Base-by-base conservation (phyloP, 2,329 filamentous ascomycete species). In the Furcasterigmium sp. region DNA sequence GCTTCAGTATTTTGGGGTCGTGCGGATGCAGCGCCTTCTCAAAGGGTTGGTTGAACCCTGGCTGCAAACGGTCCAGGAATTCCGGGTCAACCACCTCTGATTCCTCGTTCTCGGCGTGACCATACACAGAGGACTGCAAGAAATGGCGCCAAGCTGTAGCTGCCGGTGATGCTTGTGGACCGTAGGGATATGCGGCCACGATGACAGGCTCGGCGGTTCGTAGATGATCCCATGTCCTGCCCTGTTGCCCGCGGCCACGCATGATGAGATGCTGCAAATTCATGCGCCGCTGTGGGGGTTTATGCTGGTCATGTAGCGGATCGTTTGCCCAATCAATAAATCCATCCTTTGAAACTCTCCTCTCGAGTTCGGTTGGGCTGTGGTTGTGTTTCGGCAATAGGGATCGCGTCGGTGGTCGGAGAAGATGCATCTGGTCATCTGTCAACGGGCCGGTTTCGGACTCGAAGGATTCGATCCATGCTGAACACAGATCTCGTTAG, bases 181-280 rank as follows among this genome's bases (percentile, higher is more conserved):
- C 56, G 11, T 68, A 64, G 44, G 62, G 61, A 48, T 73, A 70
- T 32, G 67, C 65, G 19, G 75, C 65, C 38, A 80, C 73, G 49
- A 82, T 79, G 49, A 81, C 76, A 4, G 78, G 77, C 46, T 81
- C 77, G 26, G 73, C 68, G 3, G 75, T 73, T 41, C 78, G 73
- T 41, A 81, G 57, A 53, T 82, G 76, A 52, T 82, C 78, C 76
- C 77, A 81, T 61, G 72, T 72, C 46, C 75, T 69, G 3, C 76
- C 76, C 37, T 57, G 71, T 58, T 59, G 69, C 70, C 36, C 75
- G 68, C 51, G 75, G 57, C 70, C 49, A 58, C 61, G 43, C 53
- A 61, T 63, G 41, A 78, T 65, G 18, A 78, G 59, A 41, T 67
- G 64, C 41, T 72, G 69, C 17, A 78, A 58, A 46, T 59, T 67